A percentile compares a stretch with the other conserved stretches of the same genome.
These are phyloP conservation scores for Geopyxis carbonaria DNA, from an alignment of 495 filamentous ascomycete species.

Conservation along the genomic window DNA sequence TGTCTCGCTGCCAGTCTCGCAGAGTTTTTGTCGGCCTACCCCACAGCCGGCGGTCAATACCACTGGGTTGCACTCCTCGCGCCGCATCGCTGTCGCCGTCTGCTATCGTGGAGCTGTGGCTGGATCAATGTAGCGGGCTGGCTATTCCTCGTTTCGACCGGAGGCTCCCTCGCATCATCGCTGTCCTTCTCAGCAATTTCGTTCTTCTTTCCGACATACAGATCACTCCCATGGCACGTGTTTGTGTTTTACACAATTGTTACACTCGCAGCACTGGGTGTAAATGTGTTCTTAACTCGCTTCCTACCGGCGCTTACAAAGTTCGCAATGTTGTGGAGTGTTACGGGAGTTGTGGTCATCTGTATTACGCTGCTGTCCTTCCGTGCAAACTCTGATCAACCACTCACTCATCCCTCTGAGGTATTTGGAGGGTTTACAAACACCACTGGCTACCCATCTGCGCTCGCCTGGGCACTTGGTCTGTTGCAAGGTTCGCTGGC, in stretches of 20 bases:
- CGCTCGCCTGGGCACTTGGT: slow-evolving; percentile 33
- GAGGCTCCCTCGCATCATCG: slow-evolving; percentile 15
- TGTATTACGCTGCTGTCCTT: slow-evolving; percentile 48
- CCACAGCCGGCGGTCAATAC: slow-evolving; percentile 48
- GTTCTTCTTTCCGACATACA: slow-evolving; percentile 29
- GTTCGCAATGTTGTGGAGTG: slow-evolving; percentile 45
- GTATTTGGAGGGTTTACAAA: slow-evolving; percentile 33
- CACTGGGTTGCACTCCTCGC: slow-evolving; percentile 59
- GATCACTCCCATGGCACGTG: slow-evolving; percentile 48
- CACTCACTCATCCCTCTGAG: slow-evolving; percentile 36
- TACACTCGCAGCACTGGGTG: slow-evolving; percentile 41
- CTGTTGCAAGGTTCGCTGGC: background rate
- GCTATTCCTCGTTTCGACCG: slow-evolving; percentile 32
- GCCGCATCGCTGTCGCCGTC: no score
- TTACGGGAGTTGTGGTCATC: slow-evolving; percentile 50
- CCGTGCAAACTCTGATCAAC: slow-evolving; percentile 43
- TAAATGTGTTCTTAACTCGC: slow-evolving; percentile 51
- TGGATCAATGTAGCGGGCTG: slow-evolving; percentile 63
- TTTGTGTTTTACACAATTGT: slow-evolving; percentile 57
- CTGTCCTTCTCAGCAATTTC: no score
- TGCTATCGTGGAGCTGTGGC: slow-evolving; percentile 52
- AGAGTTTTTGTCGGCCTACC: slow-evolving; percentile 57
- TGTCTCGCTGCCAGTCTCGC: slow-evolving; percentile 53
- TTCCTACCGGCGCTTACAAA: slow-evolving; percentile 50
- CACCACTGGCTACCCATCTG: slow-evolving; percentile 39